Conservation (phyloP, 2,329 filamentous ascomycete species). For the Ophiostoma sp. region DNA sequence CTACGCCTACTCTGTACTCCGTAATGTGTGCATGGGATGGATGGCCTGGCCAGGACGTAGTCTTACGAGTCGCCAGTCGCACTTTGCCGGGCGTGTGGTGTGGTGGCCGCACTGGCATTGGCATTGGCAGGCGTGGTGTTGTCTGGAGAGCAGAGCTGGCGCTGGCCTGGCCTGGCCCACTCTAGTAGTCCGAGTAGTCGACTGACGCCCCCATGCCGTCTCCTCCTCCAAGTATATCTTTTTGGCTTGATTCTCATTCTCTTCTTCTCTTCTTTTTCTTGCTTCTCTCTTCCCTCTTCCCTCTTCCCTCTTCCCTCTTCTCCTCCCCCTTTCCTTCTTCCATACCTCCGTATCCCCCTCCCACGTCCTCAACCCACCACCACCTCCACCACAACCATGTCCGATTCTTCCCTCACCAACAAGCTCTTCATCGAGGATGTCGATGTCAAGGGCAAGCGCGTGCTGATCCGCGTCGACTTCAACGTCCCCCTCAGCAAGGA, state of each 20-base stretch:
- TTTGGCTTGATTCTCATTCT: background rate
- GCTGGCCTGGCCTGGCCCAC: background rate
- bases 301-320: background rate
- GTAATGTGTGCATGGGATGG: background rate
- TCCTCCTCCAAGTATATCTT: background rate
- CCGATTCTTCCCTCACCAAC: conserved; percentile 81
- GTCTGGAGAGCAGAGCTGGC: background rate
- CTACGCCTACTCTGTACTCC: no score
- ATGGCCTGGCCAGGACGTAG: background rate
- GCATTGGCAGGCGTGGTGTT: background rate
- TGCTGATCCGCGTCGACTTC: conserved; percentile 98
- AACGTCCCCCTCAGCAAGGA: conserved; percentile 93
- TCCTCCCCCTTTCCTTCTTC: background rate
- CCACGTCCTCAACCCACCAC: background rate
- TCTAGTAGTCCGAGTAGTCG: conserved; percentile 1
- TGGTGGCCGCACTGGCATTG: conserved; percentile 1
- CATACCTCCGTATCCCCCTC: no score
- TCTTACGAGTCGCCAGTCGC: background rate
- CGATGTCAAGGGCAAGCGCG: conserved; percentile 96
- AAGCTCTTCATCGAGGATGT: conserved; percentile 96
- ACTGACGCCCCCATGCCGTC: conserved; percentile 2
- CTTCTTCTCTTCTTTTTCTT: background rate
- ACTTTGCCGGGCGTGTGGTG: conserved; percentile 7
- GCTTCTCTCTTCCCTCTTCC: background rate
- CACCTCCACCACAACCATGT: conserved; percentile 40